Evolutionary conservation across 257 asterid genomes (phyloP).

Genomic region (Solanum stenotomum): DNA sequence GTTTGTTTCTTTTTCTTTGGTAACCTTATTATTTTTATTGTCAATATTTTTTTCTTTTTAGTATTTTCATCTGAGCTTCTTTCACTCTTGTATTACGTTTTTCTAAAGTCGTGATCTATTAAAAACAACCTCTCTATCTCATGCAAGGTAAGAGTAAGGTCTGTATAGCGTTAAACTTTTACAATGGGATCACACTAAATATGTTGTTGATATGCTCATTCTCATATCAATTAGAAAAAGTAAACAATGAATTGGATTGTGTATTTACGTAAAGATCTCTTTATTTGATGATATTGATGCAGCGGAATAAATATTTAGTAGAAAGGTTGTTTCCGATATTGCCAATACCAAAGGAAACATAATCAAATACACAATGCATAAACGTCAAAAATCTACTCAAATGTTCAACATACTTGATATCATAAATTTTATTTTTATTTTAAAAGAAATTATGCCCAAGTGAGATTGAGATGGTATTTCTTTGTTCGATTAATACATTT

Average conservation of each 20-base stretch:
- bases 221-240: background rate
- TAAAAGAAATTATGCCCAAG: accelerated
- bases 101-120: background rate
- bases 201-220: background rate
- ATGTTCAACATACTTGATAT: background rate
- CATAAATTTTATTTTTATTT: accelerated
- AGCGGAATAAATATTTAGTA: background rate
- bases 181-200: background rate
- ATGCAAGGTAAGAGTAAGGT: background rate
- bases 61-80: background rate
- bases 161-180: background rate
- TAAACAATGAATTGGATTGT: background rate
- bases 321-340: no score
- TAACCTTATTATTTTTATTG: background rate
- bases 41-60: background rate
- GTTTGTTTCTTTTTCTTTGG: background rate
- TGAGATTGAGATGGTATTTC: background rate
- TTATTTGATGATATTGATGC: background rate
- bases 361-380: background rate
- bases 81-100: background rate
- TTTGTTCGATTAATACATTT: background rate
- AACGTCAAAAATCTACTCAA: background rate
- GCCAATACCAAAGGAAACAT: background rate
- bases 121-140: background rate
- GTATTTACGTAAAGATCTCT: background rate